Conservation (phyloP, 2,329 filamentous ascomycete genomes). For the Aureobasidium vineae region DNA sequence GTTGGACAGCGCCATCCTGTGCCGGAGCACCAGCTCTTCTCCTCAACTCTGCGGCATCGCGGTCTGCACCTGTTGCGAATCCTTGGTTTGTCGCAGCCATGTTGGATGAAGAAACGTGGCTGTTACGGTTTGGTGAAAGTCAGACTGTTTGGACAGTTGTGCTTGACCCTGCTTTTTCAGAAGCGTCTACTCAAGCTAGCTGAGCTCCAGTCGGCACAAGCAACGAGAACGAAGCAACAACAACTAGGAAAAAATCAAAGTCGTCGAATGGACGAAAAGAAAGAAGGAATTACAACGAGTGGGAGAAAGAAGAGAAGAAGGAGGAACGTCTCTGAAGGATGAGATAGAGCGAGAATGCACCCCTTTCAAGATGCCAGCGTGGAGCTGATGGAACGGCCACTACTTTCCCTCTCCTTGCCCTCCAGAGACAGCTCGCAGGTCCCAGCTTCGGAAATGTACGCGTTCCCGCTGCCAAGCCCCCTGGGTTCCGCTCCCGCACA, state of each 20-base stretch:
- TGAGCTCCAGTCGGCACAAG: constrained; percentile 9
- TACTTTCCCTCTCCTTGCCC: background rate
- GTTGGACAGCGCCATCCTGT: constrained; percentile 22
- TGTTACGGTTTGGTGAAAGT: background rate
- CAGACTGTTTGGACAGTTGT: background rate
- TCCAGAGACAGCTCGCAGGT: constrained; percentile 3
- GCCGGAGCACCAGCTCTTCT: constrained; percentile 19
- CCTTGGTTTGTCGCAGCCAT: constrained; percentile 24
- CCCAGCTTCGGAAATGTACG: constrained; percentile 4
- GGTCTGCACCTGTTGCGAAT: constrained; percentile 21
- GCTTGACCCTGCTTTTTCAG: constrained; percentile 5
- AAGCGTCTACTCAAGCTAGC: constrained; percentile 21
- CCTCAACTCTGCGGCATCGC: constrained; percentile 9
- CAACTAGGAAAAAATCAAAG: background rate
- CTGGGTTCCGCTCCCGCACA: background rate
- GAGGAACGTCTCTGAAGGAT: constrained; percentile 9
- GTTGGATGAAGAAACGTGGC: constrained; percentile 3
- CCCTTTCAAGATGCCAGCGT: constrained; percentile 27
- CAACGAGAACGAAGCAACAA: constrained; percentile 16
- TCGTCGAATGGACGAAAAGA: constrained; percentile 15
- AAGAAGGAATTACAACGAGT: constrained; percentile 21
- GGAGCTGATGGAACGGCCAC: constrained; percentile 23
- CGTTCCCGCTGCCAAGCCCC: constrained; percentile 10
- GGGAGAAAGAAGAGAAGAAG: constrained; percentile 13
- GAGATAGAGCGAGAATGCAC: constrained; percentile 20